Evolutionary conservation across 2,329 filamentous ascomycete genomes (phyloP).

Genomic region (Orbilia quercus): DNA sequence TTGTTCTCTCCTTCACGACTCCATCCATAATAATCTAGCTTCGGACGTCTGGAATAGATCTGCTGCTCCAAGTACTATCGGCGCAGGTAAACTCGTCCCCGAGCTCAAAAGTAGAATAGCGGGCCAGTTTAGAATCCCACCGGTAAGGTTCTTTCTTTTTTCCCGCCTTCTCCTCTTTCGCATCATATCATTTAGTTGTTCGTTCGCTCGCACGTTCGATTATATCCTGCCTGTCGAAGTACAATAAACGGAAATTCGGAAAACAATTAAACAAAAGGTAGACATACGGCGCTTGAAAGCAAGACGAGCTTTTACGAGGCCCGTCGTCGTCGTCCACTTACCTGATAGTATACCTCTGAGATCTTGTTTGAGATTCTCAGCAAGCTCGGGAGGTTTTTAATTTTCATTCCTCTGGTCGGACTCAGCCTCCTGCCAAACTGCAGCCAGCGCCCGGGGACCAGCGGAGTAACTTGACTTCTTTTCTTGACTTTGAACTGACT

Average conservation of each 20-base stretch:
- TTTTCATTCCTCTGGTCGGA: slow-evolving; percentile 28
- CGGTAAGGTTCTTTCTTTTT: slow-evolving; percentile 33
- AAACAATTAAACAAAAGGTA: slow-evolving; percentile 40
- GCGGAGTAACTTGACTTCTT: slow-evolving; percentile 27
- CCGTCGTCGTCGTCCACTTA: slow-evolving; percentile 2
- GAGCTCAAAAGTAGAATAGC: slow-evolving; percentile 27
- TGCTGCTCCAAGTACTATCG: slow-evolving; percentile 4
- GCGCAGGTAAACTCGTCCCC: slow-evolving; percentile 19
- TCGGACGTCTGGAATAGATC: slow-evolving; percentile 25
- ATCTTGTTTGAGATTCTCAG: slow-evolving; percentile 6
- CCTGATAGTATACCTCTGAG: slow-evolving; percentile 22
- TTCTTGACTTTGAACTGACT: slow-evolving; percentile 10
- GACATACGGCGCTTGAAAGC: slow-evolving; percentile 28
- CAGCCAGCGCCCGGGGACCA: slow-evolving; percentile 40
- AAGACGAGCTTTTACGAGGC: slow-evolving; percentile 51
- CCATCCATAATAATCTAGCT: neutral
- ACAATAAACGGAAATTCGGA: slow-evolving; percentile 17
- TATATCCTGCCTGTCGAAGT: slow-evolving; percentile 10
- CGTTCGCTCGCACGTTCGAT: neutral
- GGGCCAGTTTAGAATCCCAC: slow-evolving; percentile 13
- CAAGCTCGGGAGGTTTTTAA: slow-evolving; percentile 17
- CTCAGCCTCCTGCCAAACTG: slow-evolving; percentile 56
- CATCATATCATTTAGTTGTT: neutral
- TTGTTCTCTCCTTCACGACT: slow-evolving; percentile 44
- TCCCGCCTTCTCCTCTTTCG: slow-evolving; percentile 5